Conservation (phyloP, 441 rosid species). For the Corymbia citriodora region DNA sequence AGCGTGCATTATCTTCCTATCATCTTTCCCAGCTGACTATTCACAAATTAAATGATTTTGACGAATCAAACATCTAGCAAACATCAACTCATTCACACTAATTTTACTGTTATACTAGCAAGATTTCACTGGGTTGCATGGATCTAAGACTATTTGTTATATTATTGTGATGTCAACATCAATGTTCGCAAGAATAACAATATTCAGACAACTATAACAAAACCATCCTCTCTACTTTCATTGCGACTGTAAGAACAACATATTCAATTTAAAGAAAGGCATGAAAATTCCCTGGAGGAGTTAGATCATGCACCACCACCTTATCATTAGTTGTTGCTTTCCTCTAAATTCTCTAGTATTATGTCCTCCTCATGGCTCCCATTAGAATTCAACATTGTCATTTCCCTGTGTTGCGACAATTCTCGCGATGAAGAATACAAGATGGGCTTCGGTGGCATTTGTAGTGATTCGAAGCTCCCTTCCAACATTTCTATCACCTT, state of each 20-base stretch:
- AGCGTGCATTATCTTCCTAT: neutral
- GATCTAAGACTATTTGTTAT: neutral
- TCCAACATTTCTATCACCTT: slow-evolving; percentile 30
- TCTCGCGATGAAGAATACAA: neutral
- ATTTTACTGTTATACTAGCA: neutral
- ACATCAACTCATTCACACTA: neutral
- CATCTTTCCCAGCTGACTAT: neutral
- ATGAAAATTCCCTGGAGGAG: neutral
- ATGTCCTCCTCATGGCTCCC: neutral
- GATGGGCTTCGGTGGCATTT: slow-evolving; percentile 23
- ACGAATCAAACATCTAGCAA: neutral
- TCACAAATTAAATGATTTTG: neutral
- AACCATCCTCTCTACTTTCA: neutral
- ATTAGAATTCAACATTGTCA: neutral
- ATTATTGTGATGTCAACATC: neutral
- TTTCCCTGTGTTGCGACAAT: neutral
- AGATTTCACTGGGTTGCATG: neutral
- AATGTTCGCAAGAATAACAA: neutral
- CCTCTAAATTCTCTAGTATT: neutral
- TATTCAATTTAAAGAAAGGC: neutral
- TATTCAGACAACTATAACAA: neutral
- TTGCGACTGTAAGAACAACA: neutral
- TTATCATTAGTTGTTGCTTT: too few species aligned
- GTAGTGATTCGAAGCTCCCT: slow-evolving; percentile 4
- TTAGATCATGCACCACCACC: neutral